These are phyloP conservation scores for Citrus hindsii DNA, from an alignment of 345 rosid genomes.

Conservation along the genomic window DNA sequence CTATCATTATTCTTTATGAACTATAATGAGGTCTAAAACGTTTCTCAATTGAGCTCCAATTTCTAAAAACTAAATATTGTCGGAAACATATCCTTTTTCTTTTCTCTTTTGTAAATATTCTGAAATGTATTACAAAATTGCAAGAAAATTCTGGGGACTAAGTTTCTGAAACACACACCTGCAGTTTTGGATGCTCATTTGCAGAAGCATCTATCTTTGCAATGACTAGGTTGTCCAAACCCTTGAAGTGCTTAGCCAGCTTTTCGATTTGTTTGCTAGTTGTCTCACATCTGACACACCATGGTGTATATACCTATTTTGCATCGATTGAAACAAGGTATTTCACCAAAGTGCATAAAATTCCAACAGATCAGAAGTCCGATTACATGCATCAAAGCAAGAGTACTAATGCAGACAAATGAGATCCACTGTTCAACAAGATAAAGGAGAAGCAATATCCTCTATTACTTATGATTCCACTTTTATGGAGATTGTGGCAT, in stretches of 20 bases:
- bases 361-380: neutral
- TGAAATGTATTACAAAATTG: neutral
- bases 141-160: neutral
- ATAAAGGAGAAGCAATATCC: neutral
- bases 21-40: neutral
- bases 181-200: constrained; percentile 78
- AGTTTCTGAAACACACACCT: constrained; percentile 32
- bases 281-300: constrained; percentile 76
- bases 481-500: neutral
- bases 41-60: neutral
- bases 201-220: constrained; percentile 86
- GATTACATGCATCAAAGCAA: neutral
- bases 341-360: neutral
- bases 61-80: neutral
- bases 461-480: neutral
- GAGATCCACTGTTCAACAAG: neutral
- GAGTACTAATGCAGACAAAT: neutral
- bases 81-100: too few species aligned
- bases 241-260: constrained; percentile 88
- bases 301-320: constrained; percentile 71
- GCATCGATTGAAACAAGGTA: neutral
- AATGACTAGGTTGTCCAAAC: constrained; percentile 48
- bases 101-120: neutral
- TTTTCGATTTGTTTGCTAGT: constrained; percentile 71
- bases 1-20: neutral